A percentile compares a stretch with the other conserved stretches of the same genome.
Evolutionary conservation across 257 asterid genomes (phyloP).

Genomic region (Solanum peruvianum): DNA sequence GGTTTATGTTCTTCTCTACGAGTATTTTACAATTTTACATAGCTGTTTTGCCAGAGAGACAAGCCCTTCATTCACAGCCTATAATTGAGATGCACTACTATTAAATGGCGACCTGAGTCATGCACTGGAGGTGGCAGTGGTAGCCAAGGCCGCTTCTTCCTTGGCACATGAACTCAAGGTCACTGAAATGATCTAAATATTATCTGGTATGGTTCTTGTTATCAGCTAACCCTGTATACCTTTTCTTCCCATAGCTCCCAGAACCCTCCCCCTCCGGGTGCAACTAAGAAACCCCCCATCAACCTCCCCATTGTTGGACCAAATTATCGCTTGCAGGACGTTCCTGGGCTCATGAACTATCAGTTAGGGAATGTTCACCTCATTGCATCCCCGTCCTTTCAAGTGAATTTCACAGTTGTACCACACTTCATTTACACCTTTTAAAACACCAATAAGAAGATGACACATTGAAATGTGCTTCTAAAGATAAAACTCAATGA

Average conservation of each 20-base stretch:
- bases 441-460: neutral
- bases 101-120: neutral
- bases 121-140: neutral
- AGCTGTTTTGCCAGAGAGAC: neutral
- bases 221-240: neutral
- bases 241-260: neutral
- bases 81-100: neutral
- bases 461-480: neutral
- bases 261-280: neutral
- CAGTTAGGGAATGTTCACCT: neutral
- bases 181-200: neutral
- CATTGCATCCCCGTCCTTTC: neutral
- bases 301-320: neutral
- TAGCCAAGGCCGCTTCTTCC: neutral
- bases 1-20: neutral
- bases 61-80: neutral
- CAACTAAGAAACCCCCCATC: neutral
- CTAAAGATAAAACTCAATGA: neutral
- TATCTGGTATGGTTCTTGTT: neutral
- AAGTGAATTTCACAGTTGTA: neutral
- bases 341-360: neutral
- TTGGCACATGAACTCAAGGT: neutral
- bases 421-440: neutral
- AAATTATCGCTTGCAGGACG: neutral
- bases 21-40: neutral